phyloP scores from a whole-genome alignment of 108 stramenopile genomes.

The Skeletonema marinoi region DNA sequence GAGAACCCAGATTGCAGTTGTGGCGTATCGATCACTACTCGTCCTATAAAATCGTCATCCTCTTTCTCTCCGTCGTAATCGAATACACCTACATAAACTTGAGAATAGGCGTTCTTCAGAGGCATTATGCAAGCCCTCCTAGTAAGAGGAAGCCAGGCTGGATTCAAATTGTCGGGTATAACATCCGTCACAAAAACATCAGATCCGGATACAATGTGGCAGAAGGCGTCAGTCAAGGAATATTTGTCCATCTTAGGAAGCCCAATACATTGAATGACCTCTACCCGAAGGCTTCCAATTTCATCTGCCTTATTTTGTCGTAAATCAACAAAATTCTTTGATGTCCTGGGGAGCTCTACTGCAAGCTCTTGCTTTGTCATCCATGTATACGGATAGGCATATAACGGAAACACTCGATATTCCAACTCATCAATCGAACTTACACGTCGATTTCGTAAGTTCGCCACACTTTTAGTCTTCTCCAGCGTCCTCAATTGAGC shows the following conservation, averaged over 20 bases:
- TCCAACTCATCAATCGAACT: constrained; percentile 3
- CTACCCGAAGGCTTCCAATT: constrained; percentile 50
- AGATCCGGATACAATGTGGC: constrained; percentile 63
- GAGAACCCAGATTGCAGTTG: constrained; percentile 20
- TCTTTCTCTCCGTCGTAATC: constrained; percentile 58
- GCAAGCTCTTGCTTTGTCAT: constrained; percentile 56
- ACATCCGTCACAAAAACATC: constrained; percentile 68
- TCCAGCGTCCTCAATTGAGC: constrained; percentile 4
- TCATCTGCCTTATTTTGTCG: constrained; percentile 30
- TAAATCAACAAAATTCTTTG: constrained; percentile 47
- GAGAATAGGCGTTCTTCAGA: constrained; percentile 55
- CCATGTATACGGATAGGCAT: constrained; percentile 68
- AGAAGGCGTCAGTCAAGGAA: constrained; percentile 59
- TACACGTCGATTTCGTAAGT: not conserved
- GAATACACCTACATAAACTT: constrained; percentile 59
- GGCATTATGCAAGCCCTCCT: constrained; percentile 66
- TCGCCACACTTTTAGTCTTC: not conserved
- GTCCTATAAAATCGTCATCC: constrained; percentile 72
- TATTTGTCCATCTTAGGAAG: constrained; percentile 59
- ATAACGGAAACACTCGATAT: constrained; percentile 49
- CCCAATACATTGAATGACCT: constrained; percentile 60
- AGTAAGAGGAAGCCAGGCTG: constrained; percentile 58
- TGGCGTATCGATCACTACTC: constrained; percentile 54
- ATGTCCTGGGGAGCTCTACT: constrained; percentile 47
- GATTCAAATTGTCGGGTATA: constrained; percentile 48